phyloP scores from a whole-genome alignment of 768 basidiomycete species.

The Pleurotus salmoneostramineus region DNA sequence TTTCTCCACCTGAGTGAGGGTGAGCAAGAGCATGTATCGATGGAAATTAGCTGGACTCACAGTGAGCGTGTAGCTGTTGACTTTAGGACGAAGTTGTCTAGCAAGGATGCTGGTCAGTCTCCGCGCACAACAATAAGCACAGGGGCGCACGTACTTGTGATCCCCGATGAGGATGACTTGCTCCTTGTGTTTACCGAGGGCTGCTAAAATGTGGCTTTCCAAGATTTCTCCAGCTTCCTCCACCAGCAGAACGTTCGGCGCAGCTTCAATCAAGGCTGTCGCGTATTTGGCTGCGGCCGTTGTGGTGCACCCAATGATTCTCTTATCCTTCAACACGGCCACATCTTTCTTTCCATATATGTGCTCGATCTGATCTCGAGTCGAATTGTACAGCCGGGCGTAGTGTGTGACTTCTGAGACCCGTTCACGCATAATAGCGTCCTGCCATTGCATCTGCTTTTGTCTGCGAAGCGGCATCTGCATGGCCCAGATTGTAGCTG shows the following conservation, averaged over 20 bases:
- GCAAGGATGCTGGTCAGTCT: not conserved
- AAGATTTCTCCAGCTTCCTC: conserved; percentile 75
- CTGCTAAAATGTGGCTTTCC: conserved; percentile 62
- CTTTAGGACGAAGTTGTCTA: conserved; percentile 72
- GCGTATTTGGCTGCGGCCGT: conserved; percentile 67
- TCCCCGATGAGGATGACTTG: conserved; percentile 70
- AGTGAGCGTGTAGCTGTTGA: conserved; percentile 60
- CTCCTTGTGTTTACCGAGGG: conserved; percentile 38
- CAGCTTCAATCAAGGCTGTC: too few relatives aligned
- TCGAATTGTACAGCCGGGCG: conserved; percentile 34
- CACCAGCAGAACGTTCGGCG: conserved; percentile 56
- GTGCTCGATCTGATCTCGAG: conserved; percentile 29
- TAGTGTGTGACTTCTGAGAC: conserved; percentile 28
- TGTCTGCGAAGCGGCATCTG: conserved; percentile 18
- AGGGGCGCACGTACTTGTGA: conserved; percentile 49
- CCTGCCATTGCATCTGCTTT: conserved; percentile 27
- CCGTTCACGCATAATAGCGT: conserved; percentile 27
- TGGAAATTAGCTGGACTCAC: too few relatives aligned
- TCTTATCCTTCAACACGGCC: conserved; percentile 35
- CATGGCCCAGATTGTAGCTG: conserved; percentile 34
- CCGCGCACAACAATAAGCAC: not conserved
- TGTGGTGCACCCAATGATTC: conserved; percentile 66
- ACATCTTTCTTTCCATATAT: conserved; percentile 29
- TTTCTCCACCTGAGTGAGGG: conserved; percentile 44
- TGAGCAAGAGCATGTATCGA: too few relatives aligned